These are phyloP conservation scores for Gossypium turneri DNA, from an alignment of 345 rosid species.

Conservation along the genomic window DNA sequence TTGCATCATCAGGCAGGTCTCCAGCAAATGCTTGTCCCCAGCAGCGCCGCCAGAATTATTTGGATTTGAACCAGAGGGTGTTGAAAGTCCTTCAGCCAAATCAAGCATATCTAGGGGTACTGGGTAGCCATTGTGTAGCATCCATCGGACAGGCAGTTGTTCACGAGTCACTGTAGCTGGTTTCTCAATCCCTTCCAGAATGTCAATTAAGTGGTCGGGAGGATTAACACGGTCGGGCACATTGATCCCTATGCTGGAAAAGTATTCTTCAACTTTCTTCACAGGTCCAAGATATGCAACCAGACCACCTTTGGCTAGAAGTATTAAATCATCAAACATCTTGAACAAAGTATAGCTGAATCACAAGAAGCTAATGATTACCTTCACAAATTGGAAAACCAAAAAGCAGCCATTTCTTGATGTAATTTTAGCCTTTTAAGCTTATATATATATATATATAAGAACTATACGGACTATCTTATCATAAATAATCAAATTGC, in stretches of 20 bases:
- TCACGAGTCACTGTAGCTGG: conserved; percentile 50
- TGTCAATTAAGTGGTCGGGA: conserved; percentile 86
- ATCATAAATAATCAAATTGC: background rate
- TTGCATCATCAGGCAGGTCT: conserved; percentile 52
- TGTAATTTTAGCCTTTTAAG: background rate
- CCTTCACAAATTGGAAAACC: background rate
- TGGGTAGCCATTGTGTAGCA: conserved; percentile 78
- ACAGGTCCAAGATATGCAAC: conserved; percentile 76
- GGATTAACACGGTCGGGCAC: conserved; percentile 86
- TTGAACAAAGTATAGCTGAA: conserved; percentile 71
- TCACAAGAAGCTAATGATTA: conserved; percentile 25
- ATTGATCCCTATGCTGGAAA: conserved; percentile 57
- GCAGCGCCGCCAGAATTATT: conserved; percentile 21
- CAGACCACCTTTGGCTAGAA: conserved; percentile 85
- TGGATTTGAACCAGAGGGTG: conserved; percentile 22
- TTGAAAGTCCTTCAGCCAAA: conserved; percentile 40
- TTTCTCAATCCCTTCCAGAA: conserved; percentile 73
- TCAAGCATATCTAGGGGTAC: conserved; percentile 79
- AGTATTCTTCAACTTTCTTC: conserved; percentile 80
- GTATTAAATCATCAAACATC: conserved; percentile 89
- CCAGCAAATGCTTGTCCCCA: conserved; percentile 42
- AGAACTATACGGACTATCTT: background rate
- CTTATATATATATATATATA: background rate
- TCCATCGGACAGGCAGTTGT: conserved; percentile 86
- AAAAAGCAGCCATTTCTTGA: background rate